These are phyloP conservation scores for Paramecium octaurelia DNA, from an alignment of 73 alveolate genomes.

Conservation along the genomic window DNA sequence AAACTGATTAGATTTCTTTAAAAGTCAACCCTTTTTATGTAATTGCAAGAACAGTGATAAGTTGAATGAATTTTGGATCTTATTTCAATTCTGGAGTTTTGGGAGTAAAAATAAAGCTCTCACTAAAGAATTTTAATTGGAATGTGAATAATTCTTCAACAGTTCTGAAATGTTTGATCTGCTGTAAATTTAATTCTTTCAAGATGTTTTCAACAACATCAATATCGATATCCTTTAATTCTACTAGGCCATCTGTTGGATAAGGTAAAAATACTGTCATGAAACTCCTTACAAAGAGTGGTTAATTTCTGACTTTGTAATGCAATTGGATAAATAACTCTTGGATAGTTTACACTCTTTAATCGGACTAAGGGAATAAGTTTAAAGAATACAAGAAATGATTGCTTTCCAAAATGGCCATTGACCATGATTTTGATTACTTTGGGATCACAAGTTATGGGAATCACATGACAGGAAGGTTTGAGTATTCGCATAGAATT, in stretches of 20 bases:
- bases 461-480: constrained; percentile 27
- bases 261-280: constrained; percentile 49
- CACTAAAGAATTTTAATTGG: constrained; percentile 4
- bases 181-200: constrained; percentile 9
- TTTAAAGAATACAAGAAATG: neutral
- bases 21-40: constrained; percentile 56
- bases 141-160: constrained; percentile 54
- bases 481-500: constrained; percentile 60
- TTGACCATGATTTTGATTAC: neutral
- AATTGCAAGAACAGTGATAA: constrained; percentile 46
- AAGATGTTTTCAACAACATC: neutral
- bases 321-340: neutral
- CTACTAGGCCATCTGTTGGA: constrained; percentile 55
- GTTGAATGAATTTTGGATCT: constrained; percentile 35
- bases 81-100: neutral
- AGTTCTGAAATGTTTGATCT: neutral
- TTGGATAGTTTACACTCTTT: neutral
- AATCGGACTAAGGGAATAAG: neutral
- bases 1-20: constrained; percentile 43
- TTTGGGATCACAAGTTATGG: neutral
- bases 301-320: neutral
- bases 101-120: neutral
- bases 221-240: neutral
- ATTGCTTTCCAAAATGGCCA: neutral
- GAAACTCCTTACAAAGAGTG: neutral